Conservation (phyloP, 257 asterid genomes). For the Echites panduratus region DNA sequence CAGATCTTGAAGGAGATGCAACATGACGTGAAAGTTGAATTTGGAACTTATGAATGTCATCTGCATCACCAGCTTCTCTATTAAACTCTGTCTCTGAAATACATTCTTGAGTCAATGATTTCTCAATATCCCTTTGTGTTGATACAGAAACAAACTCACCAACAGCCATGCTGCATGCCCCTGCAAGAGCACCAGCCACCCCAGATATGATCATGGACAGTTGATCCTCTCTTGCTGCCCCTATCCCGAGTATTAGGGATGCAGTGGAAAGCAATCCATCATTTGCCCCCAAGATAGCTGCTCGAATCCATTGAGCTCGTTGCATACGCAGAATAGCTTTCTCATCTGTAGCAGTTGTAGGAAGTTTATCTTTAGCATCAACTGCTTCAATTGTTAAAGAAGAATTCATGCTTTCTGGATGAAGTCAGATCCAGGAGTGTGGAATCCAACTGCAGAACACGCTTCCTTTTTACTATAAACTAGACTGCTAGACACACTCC, state of each 20-base stretch:
- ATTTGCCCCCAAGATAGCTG: constrained; percentile 67
- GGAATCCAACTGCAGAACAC: constrained; percentile 25
- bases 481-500: constrained; percentile 18
- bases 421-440: constrained; percentile 30
- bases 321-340: constrained; percentile 15
- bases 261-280: constrained; percentile 60
- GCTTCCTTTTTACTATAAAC: background rate
- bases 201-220: constrained; percentile 44
- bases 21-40: background rate
- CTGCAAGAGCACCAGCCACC: constrained; percentile 59
- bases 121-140: constrained; percentile 51
- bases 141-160: constrained; percentile 64
- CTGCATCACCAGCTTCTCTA: constrained; percentile 1
- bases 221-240: constrained; percentile 54
- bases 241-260: constrained; percentile 57
- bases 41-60: background rate
- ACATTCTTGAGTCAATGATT: background rate
- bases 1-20: constrained; percentile 30
- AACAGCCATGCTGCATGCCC: constrained; percentile 69
- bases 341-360: constrained; percentile 13
- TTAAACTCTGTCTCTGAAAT: background rate
- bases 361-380: constrained; percentile 22
- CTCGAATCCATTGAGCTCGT: constrained; percentile 63
- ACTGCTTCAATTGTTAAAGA: constrained; percentile 13
- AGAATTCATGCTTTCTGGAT: constrained; percentile 20